Percentiles rank a stretch among this genome's conserved stretches.
These are phyloP conservation scores for Pseudopyrenochaeta lycopersici DNA, from an alignment of 2,329 filamentous ascomycete species.

Conservation along the genomic window DNA sequence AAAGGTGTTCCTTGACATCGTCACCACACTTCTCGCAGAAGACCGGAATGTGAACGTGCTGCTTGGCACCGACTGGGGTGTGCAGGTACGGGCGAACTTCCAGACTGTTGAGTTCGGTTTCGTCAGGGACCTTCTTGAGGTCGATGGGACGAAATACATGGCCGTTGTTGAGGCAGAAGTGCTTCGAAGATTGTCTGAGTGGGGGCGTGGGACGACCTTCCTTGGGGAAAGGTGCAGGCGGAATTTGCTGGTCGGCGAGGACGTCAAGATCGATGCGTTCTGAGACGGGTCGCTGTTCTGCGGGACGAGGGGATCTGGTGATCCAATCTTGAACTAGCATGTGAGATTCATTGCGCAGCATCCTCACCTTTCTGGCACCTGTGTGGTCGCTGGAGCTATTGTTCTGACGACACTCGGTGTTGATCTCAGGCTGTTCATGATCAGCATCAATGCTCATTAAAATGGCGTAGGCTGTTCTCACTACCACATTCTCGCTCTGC, in stretches of 20 bases:
- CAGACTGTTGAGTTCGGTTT: slow-evolving; percentile 22
- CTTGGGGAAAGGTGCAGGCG: slow-evolving; percentile 30
- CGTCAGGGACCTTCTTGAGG: slow-evolving; percentile 23
- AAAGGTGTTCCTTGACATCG: slow-evolving; percentile 24
- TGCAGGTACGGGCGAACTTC: slow-evolving; percentile 24
- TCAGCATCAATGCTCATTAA: slow-evolving; percentile 1
- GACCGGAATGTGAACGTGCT: slow-evolving; percentile 27
- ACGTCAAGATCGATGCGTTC: slow-evolving; percentile 27
- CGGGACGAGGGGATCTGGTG: slow-evolving; percentile 15
- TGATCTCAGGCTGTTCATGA: background rate
- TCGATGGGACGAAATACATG: slow-evolving; percentile 31
- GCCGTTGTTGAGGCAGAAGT: slow-evolving; percentile 29
- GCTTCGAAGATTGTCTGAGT: slow-evolving; percentile 5
- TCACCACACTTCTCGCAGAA: slow-evolving; percentile 28
- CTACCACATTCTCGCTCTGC: slow-evolving; percentile 4
- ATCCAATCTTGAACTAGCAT: slow-evolving; percentile 28
- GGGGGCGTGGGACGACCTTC: slow-evolving; percentile 7
- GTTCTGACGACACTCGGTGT: background rate
- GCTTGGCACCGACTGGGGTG: slow-evolving; percentile 14
- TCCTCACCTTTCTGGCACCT: slow-evolving; percentile 15
- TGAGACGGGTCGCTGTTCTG: slow-evolving; percentile 24
- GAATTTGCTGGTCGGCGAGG: slow-evolving; percentile 26
- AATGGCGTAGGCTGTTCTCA: slow-evolving; percentile 1
- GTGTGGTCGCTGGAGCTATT: slow-evolving; percentile 1
- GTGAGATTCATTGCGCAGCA: slow-evolving; percentile 18